Percentiles rank a stretch among this genome's conserved stretches.
phyloP scores from a whole-genome alignment of 2,329 filamentous ascomycete species.

The Pleurostoma richardsiae region DNA sequence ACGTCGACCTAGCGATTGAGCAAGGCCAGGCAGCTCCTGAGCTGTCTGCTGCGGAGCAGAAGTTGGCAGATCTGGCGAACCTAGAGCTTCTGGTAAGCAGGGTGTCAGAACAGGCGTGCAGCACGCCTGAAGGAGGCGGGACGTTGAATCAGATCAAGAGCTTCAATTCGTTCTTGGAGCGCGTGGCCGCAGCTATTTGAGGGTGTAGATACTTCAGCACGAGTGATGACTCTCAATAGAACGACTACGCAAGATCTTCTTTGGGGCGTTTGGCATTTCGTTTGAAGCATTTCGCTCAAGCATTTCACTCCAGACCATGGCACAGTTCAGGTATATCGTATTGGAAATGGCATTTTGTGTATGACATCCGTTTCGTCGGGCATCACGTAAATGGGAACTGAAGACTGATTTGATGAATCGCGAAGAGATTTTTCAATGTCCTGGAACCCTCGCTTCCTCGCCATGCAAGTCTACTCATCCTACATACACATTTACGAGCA shows the following conservation, averaged over 20 bases:
- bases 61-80: constrained; percentile 47
- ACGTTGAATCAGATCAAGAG: constrained; percentile 51
- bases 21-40: constrained; percentile 38
- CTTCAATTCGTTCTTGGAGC: constrained; percentile 61
- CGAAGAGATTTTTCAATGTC: background rate
- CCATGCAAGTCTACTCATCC: too few relatives aligned
- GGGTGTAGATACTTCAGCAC: constrained; percentile 3
- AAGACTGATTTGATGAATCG: background rate
- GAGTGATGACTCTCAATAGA: background rate
- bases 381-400: background rate
- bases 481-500: too few relatives aligned
- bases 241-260: background rate
- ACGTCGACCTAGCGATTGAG: constrained; percentile 52
- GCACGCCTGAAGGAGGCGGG: constrained; percentile 37
- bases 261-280: too few relatives aligned
- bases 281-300: too few relatives aligned
- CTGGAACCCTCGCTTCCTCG: too few relatives aligned
- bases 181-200: constrained; percentile 53
- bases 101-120: constrained; percentile 49
- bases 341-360: too few relatives aligned
- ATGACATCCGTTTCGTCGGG: too few relatives aligned
- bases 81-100: constrained; percentile 52
- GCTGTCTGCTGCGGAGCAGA: constrained; percentile 37
- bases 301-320: too few relatives aligned
- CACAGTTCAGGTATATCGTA: too few relatives aligned